Conservation (phyloP, 2,329 filamentous ascomycete genomes). For the Thielaviopsis populi region DNA sequence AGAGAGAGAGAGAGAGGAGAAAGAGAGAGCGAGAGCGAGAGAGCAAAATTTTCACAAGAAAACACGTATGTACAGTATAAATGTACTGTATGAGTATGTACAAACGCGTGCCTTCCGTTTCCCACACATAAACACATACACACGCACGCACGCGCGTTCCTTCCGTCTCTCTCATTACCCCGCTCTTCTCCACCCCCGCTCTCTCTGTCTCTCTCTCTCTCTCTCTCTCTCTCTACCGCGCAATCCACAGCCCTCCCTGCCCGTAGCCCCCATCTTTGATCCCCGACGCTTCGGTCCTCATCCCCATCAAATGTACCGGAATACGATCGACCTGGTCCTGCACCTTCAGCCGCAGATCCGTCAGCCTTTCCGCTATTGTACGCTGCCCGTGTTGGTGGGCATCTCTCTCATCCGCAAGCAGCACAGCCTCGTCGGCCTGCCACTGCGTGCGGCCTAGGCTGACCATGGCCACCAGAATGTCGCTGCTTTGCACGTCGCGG, state of each 20-base stretch:
- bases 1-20: too few relatives aligned
- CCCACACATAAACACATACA: background rate
- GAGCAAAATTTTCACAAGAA: too few relatives aligned
- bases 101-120: background rate
- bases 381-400: constrained; percentile 27
- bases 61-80: too few relatives aligned
- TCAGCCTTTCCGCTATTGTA: constrained; percentile 31
- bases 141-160: background rate
- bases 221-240: too few relatives aligned
- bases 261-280: constrained; percentile 36
- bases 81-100: too few relatives aligned
- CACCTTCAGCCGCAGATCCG: constrained; percentile 33
- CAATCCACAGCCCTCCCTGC: constrained; percentile 35
- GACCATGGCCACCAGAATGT: constrained; percentile 30
- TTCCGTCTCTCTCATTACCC: background rate
- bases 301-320: constrained; percentile 42
- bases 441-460: constrained; percentile 34
- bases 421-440: constrained; percentile 28
- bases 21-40: too few relatives aligned
- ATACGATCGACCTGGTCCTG: constrained; percentile 43
- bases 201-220: background rate
- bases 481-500: constrained; percentile 25
- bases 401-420: constrained; percentile 24
- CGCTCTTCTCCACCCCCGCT: background rate
- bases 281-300: constrained; percentile 35